Evolutionary conservation across 2,329 filamentous ascomycete species (phyloP).

Genomic region (Triangularia setosa): DNA sequence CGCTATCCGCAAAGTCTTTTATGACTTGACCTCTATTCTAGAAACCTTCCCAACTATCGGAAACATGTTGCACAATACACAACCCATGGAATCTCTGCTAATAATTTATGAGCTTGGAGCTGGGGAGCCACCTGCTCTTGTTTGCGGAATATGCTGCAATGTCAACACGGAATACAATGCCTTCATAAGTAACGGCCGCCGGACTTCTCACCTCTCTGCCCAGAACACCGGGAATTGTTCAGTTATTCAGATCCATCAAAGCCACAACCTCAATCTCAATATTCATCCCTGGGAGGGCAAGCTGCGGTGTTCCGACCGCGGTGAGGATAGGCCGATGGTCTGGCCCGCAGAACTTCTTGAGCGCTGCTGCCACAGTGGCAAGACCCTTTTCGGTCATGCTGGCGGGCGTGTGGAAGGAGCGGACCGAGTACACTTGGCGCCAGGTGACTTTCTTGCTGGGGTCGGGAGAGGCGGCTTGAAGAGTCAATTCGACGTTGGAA

Average conservation of each 20-base stretch:
- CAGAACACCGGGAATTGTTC: too few relatives aligned
- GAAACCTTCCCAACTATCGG: too few relatives aligned
- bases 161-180: too few relatives aligned
- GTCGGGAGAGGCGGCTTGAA: neutral
- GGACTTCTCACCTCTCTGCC: too few relatives aligned
- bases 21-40: too few relatives aligned
- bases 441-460: neutral
- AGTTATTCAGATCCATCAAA: neutral
- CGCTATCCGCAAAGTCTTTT: too few relatives aligned
- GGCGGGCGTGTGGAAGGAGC: neutral
- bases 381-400: neutral
- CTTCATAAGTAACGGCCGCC: too few relatives aligned
- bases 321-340: neutral
- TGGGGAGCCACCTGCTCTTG: too few relatives aligned
- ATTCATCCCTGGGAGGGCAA: neutral
- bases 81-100: too few relatives aligned
- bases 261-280: slow-evolving; percentile 1
- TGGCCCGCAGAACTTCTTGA: neutral
- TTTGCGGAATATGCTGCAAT: too few relatives aligned
- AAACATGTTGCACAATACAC: too few relatives aligned
- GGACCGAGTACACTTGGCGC: neutral
- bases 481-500: neutral
- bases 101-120: too few relatives aligned
- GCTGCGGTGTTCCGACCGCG: neutral
- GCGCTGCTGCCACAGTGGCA: neutral